Conservation (phyloP, 2,329 filamentous ascomycete genomes). For the Ramularia collo-cygni region DNA sequence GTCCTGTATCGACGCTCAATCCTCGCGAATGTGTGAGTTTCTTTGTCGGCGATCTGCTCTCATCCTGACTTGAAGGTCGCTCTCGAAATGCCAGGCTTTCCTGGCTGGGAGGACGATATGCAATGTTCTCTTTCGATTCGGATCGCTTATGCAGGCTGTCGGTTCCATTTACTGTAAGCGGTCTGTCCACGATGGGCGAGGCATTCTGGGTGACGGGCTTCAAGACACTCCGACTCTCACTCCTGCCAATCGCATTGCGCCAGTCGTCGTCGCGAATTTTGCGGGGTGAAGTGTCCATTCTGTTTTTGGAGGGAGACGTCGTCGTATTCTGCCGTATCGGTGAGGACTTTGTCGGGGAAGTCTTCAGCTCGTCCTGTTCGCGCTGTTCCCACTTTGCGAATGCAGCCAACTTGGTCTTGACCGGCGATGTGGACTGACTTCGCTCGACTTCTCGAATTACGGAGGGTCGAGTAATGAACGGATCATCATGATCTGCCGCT, state of each 20-base stretch:
- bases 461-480: constrained; percentile 23
- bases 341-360: constrained; percentile 1
- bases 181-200: constrained; percentile 8
- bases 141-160: constrained; percentile 11
- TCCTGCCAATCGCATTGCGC: constrained; percentile 23
- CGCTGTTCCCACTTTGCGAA: constrained; percentile 28
- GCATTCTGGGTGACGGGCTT: constrained; percentile 26
- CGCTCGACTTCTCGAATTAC: constrained; percentile 18
- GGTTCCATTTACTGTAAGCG: constrained; percentile 9
- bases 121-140: constrained; percentile 25
- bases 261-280: constrained; percentile 29
- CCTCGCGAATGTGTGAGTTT: constrained; percentile 21
- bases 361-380: constrained; percentile 19
- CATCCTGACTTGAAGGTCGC: constrained; percentile 14
- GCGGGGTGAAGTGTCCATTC: constrained; percentile 26
- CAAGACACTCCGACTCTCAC: constrained; percentile 25
- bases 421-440: constrained; percentile 25
- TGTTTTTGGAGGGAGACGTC: constrained; percentile 11
- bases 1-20: constrained; percentile 19
- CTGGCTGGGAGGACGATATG: constrained; percentile 14
- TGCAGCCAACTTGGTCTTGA: constrained; percentile 30
- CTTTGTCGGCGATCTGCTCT: constrained; percentile 15
- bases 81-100: too few relatives aligned
- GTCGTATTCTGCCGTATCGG: background rate
- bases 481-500: constrained; percentile 25